phyloP scores from a whole-genome alignment of 108 stramenopile species.

The Cyclotella atomus region DNA sequence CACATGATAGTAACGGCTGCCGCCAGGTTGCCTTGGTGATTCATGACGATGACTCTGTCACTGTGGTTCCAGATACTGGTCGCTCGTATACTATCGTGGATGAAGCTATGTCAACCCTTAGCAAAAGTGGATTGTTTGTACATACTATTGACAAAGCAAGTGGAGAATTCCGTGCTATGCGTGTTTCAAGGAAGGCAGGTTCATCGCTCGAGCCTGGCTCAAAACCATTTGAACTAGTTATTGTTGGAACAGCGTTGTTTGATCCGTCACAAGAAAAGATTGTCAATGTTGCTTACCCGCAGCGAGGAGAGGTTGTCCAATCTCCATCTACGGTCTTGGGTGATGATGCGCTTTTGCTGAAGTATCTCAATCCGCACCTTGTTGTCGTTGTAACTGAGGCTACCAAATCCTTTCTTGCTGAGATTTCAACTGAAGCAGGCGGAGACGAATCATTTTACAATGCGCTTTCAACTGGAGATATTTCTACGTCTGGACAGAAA shows the following conservation, averaged over 20 bases:
- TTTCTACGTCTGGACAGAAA: constrained; percentile 39
- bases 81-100: constrained; percentile 36
- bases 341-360: constrained; percentile 92
- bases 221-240: constrained; percentile 38
- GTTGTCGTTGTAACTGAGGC: constrained; percentile 78
- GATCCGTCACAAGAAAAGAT: constrained; percentile 68
- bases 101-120: constrained; percentile 37
- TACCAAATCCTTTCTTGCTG: constrained; percentile 39
- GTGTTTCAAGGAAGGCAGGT: constrained; percentile 21
- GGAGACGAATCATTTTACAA: constrained; percentile 52
- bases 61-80: constrained; percentile 59
- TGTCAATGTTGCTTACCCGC: constrained; percentile 76
- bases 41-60: constrained; percentile 60
- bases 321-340: constrained; percentile 84
- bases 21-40: constrained; percentile 77
- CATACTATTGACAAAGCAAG: constrained; percentile 60
- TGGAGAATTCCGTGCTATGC: constrained; percentile 48
- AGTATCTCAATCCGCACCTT: constrained; percentile 95
- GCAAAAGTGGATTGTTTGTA: constrained; percentile 68
- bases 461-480: constrained; percentile 15
- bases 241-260: constrained; percentile 71
- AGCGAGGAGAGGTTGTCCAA: constrained; percentile 77
- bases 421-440: constrained; percentile 14
- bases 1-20: constrained; percentile 52
- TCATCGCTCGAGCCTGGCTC: constrained; percentile 16